A percentile compares a stretch with the other conserved stretches of the same genome.
Evolutionary conservation across 2,329 filamentous ascomycete species (phyloP).

Genomic region (Fusarium transvaalense): DNA sequence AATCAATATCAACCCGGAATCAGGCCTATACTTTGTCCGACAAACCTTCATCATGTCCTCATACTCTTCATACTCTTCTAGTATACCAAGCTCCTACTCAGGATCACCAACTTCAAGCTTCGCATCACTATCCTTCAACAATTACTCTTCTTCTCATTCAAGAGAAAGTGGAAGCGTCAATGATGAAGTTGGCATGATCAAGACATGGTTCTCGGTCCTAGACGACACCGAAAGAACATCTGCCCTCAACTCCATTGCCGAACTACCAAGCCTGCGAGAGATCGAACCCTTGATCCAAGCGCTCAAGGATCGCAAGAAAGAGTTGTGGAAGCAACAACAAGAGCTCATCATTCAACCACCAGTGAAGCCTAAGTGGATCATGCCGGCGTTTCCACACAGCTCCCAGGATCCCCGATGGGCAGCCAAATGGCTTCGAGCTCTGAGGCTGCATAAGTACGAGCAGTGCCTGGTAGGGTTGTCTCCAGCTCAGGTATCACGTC

Average conservation of each 20-base stretch:
- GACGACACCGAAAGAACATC: slow-evolving; percentile 41
- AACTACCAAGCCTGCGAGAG: slow-evolving; percentile 44
- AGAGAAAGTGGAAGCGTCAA: slow-evolving; percentile 34
- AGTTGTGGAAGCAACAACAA: slow-evolving; percentile 44
- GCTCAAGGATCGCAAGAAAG: slow-evolving; percentile 46
- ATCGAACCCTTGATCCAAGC: slow-evolving; percentile 47
- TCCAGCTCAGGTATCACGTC: slow-evolving; percentile 36
- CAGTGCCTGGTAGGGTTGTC: slow-evolving; percentile 42
- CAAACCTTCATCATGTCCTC: slow-evolving; percentile 37
- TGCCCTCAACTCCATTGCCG: slow-evolving; percentile 44
- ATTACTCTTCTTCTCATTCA: neutral
- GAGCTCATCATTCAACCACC: slow-evolving; percentile 44
- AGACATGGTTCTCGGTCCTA: slow-evolving; percentile 45
- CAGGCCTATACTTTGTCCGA: neutral
- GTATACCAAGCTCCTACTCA: slow-evolving; percentile 35
- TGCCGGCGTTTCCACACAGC: slow-evolving; percentile 42
- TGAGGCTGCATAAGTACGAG: slow-evolving; percentile 48
- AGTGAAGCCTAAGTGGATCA: slow-evolving; percentile 43
- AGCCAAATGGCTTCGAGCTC: slow-evolving; percentile 45
- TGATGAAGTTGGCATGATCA: slow-evolving; percentile 44
- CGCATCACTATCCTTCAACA: slow-evolving; percentile 36
- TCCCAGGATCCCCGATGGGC: slow-evolving; percentile 46
- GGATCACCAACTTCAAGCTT: slow-evolving; percentile 43
- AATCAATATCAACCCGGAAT: neutral
- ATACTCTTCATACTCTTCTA: slow-evolving; percentile 42